Evolutionary conservation across 116 monocot species (phyloP), one percentile per base, ranked within the genome.

Genomic region (Dioscorea cayenensis): DNA sequence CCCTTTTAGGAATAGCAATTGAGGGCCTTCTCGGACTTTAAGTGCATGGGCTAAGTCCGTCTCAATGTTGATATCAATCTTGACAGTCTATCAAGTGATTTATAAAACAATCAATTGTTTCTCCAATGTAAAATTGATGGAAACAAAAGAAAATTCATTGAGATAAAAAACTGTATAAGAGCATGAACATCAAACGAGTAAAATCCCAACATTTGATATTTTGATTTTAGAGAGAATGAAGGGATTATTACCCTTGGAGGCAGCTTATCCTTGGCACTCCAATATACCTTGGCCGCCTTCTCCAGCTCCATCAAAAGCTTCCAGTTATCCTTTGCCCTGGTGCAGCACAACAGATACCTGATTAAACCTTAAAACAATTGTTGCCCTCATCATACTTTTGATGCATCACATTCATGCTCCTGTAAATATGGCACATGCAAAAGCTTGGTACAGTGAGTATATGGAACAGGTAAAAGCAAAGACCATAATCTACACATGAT

Each of bases 11-110:
- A 96, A 96, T 55, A 96, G 73, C 43, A 96, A 72, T 28, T 96
- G 87, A 7, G 96, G 96, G 38, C 96, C 85, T 80, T 90, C 84
- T 79, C 65, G 77, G 17, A 90, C 96, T 77, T 87, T 90, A 38
- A 96, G 92, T 28, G 96, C 96, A 77, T 85, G 88, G 19, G 96
- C 92, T 36, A 96, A 75, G 67, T 96, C 96, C 28, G 48, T 96
- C 79, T 96, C 96, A 49, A 96, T 96, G 76, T 96, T 92, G 58
- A 96, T 86, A 71, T 96, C 96, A 63, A 96, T 77, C 77, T 96
- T 96, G 63, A 95, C 77, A 0, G 96, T 96, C 92, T 96, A 76
- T 20, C 62, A 61, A 29, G 17, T 5, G 29, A 6, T 21, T 55
- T 18, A 52, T 14, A 36, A 61, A 16, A 83, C 32, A 61, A 49